Conservation (phyloP, 2,329 filamentous ascomycete genomes). For the Trichoderma sp. region DNA sequence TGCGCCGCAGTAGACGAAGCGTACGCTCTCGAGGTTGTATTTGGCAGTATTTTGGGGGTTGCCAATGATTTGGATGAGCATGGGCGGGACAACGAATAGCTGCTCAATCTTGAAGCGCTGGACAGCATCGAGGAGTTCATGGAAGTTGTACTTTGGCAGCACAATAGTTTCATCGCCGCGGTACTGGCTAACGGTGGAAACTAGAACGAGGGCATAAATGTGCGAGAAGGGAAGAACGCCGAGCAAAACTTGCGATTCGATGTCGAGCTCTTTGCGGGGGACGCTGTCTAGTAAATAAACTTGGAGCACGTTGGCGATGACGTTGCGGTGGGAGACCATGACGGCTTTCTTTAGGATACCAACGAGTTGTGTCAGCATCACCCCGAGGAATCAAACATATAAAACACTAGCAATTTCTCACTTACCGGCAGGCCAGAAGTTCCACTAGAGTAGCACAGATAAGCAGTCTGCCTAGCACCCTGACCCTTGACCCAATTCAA, state of each 20-base stretch:
- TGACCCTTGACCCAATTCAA: conserved; percentile 63
- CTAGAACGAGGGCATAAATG: conserved; percentile 74
- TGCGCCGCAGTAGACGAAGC: conserved; percentile 65
- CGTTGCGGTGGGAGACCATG: conserved; percentile 76
- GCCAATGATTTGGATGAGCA: conserved; percentile 71
- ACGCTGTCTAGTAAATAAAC: conserved; percentile 42
- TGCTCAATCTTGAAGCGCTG: conserved; percentile 66
- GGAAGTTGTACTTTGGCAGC: conserved; percentile 72
- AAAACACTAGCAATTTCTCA: background rate
- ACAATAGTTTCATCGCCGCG: conserved; percentile 72
- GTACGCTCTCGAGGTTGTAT: conserved; percentile 68
- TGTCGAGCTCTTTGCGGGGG: conserved; percentile 34
- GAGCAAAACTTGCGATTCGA: conserved; percentile 49
- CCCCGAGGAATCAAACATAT: background rate
- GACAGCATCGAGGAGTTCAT: conserved; percentile 60
- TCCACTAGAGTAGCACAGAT: conserved; percentile 76
- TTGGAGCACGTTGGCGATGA: conserved; percentile 74
- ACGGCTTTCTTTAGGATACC: conserved; percentile 64
- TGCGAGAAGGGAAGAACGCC: conserved; percentile 79
- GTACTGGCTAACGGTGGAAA: conserved; percentile 63
- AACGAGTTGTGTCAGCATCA: conserved; percentile 5
- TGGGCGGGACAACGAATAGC: conserved; percentile 72
- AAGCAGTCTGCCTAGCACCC: conserved; percentile 66
- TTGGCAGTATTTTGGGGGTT: conserved; percentile 57
- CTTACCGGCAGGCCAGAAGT: conserved; percentile 73